Base-by-base conservation (phyloP, 371 early-diverging fungal species). In the Mucor plumbeus region DNA sequence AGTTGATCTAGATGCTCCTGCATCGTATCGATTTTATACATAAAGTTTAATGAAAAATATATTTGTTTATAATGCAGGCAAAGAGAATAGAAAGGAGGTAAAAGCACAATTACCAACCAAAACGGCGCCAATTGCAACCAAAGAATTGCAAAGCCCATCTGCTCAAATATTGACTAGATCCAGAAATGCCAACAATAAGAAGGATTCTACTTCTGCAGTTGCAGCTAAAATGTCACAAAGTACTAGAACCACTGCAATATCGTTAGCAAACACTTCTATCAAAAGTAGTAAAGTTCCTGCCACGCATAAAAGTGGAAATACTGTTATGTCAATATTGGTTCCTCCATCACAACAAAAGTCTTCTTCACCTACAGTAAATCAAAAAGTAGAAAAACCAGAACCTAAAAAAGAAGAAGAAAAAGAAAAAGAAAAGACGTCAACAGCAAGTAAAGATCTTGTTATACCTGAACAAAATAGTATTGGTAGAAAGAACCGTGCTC, bases 141-240 rank as follows among this genome's bases (percentile, higher is more conserved):
- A 59, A 47, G 47, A 47, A 60, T 40, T 34, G 3, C 26, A 26
- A 58, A 64, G 31, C 39, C 19, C 57, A 40, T 43, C 68, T 26
- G n/a, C 48, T 13, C 61, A 64, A 17, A 21, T 61, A 9, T 50
- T 60, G 26, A 50, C 57, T n/a, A 70, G 47, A 36, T 61, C 59
- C 11, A 63, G 36, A 43, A 40, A 36, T 35, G 11, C 14, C 14
- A 26, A 14, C 47, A 70, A 64, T 36, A 40, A 21, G 54, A 15
- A 21, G 26, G 5, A n/a, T 19, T 17, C 3, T 3, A 10, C 53
- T 55, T 55, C 63, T 63, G 55, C 55, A 63, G 63, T 21, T 40
- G 36, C n/a, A n/a, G 9, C 63, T 36, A 50, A 50, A 34, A 36
- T 31, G 33, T 6, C 35, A 19, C 47, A 47, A 19, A 54, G 33